Base-by-base conservation (phyloP, 2,329 filamentous ascomycete species). In the Periconia digitata region DNA sequence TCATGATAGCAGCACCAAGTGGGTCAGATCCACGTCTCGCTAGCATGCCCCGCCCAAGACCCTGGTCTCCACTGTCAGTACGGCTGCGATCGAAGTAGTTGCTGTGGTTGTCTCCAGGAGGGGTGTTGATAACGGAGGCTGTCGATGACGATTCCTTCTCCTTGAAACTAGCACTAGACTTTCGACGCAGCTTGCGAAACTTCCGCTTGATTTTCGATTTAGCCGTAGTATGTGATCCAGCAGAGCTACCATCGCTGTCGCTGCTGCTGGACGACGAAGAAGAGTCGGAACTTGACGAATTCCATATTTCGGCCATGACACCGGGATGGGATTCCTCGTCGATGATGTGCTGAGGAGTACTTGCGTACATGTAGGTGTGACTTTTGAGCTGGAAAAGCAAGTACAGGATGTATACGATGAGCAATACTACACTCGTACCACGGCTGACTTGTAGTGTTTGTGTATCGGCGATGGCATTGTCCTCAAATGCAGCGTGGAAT, bases 311-410 rank as follows among this genome's bases (percentile, higher is more conserved):
- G 16, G 88, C 87, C 12, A 92, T 81, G 1, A 94, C 86, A 55
- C 92, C 92, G 18, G 92, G 92, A 39, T 90, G 87, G 0, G 90
- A 86, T 68, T 96, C 92, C 62, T 94, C 90, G 59, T 96, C 92
- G 54, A 96, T 94, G 51, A 95, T 87, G 60, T 92, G 86, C 73
- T 96, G 91, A 8, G 92, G 92, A 5, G 89, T 96, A 57, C 90
- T 71, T 88, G 91, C 88, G 60, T 96, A 95, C 76, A 96, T 85
- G 73, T 95, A 95, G 8, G 89, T 82, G 67, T 96, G 91, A 1
- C 90, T 94, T 72, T 95, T 95, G 51, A 96, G 82, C 74, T 95
- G 91, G 72, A 96, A 96, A 17, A 95, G 66, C 27, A 96, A 81
- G 66, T 95, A 96, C 16, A 95, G 75, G 39, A 85, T 74, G 67